Conservation (phyloP, 1,284 basidiomycete species). For the Ustilago crameri region DNA sequence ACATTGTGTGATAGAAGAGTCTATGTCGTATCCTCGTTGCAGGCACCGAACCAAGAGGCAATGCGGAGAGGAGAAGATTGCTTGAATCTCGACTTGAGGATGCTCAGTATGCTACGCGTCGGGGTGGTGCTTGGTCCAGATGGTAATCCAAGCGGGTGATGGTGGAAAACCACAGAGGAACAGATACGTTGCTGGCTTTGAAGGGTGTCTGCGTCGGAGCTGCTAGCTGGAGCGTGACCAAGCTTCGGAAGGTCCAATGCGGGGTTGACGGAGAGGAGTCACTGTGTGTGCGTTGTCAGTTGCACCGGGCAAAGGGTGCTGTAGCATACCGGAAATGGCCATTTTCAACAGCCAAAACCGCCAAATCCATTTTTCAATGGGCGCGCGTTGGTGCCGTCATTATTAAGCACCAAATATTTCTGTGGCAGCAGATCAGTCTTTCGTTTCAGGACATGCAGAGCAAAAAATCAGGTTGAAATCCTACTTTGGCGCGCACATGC, state of each 20-base stretch:
- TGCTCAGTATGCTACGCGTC: too few relatives aligned
- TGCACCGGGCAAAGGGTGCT: slow-evolving; percentile 1
- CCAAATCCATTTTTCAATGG: slow-evolving; percentile 8
- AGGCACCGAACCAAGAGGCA: too few relatives aligned
- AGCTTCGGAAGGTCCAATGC: slow-evolving; percentile 2
- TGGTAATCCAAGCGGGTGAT: background rate
- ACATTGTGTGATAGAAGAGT: slow-evolving; percentile 19
- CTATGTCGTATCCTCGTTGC: background rate
- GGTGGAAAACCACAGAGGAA: too few relatives aligned
- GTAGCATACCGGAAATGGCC: slow-evolving; percentile 23
- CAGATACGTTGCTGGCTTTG: too few relatives aligned
- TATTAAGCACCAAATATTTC: slow-evolving; percentile 1
- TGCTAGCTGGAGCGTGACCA: background rate
- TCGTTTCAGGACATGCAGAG: background rate
- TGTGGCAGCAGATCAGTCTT: slow-evolving; percentile 1
- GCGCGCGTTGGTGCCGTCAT: slow-evolving; percentile 1
- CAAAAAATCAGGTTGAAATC: slow-evolving; percentile 8
- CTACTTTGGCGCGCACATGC: slow-evolving; percentile 6
- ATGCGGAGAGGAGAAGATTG: background rate
- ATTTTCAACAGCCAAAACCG: slow-evolving; percentile 27
- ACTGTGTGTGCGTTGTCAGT: background rate
- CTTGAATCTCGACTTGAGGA: background rate
- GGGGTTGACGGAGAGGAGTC: background rate
- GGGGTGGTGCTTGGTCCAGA: too few relatives aligned
- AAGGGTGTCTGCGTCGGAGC: background rate